phyloP scores from a whole-genome alignment of 129 eudicot genomes.

The Flaveria brownii region DNA sequence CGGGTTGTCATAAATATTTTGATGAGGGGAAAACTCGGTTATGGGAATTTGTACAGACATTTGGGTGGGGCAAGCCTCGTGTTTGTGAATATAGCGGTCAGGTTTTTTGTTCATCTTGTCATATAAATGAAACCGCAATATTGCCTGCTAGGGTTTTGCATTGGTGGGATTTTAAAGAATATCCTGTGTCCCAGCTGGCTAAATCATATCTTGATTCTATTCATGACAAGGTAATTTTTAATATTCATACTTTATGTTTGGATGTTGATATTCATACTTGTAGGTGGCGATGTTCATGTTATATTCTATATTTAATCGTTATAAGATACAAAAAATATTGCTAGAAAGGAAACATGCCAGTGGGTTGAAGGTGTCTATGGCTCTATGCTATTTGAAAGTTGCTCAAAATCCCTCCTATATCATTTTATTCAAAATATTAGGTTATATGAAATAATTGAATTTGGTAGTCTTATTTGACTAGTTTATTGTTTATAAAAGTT shows the following conservation, averaged over 20 bases:
- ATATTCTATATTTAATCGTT: background rate
- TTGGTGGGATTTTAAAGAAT: slow-evolving; percentile 82
- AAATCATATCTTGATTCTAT: slow-evolving; percentile 89
- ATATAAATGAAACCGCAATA: slow-evolving; percentile 78
- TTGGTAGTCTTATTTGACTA: background rate
- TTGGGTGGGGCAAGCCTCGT: slow-evolving; percentile 97
- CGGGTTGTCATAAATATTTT: slow-evolving; percentile 79
- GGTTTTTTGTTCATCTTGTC: slow-evolving; percentile 84
- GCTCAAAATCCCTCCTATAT: background rate
- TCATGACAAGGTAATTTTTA: slow-evolving; percentile 70
- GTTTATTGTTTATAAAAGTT: background rate
- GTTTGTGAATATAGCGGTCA: slow-evolving; percentile 89
- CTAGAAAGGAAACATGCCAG: background rate
- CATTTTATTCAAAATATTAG: background rate
- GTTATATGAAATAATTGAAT: background rate
- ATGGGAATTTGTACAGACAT: slow-evolving; percentile 63
- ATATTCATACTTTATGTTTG: slow-evolving; percentile 3
- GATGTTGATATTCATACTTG: slow-evolving; percentile 11
- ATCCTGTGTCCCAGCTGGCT: slow-evolving; percentile 90
- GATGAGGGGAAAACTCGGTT: slow-evolving; percentile 81
- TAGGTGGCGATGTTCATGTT: background rate
- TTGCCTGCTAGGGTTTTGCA: slow-evolving; percentile 95
- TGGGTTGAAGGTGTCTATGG: background rate
- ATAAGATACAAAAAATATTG: background rate
- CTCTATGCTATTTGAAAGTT: background rate